Base-by-base conservation (phyloP, 139 green algal species). In the Closterium sp. region DNA sequence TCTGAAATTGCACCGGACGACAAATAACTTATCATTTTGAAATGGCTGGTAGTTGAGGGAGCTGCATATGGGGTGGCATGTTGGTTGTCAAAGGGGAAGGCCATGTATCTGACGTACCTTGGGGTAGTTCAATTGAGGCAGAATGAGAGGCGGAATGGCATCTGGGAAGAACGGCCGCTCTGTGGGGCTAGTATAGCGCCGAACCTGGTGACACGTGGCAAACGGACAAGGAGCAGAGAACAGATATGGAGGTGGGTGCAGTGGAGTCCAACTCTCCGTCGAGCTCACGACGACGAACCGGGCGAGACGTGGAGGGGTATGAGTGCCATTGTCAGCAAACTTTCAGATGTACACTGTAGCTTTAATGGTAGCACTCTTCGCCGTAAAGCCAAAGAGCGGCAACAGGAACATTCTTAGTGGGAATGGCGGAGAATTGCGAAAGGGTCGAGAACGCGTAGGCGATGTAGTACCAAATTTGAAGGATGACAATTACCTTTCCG, bases 101-200 rank as follows among this genome's bases (percentile, higher is more conserved):
- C 12, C 55, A 76, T 28, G 55, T 19, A 76, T 76, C 55, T 28
- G 55, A 76, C 55, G 30, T 33, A 92, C 96, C 38, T 96, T 91
- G 19, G 94, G 93, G 92, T 97, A 98, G 25, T 90, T 84, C 12
- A 98, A 93, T 5, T 95, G 95, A 0, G 95, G 94, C 25, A 98
- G 93, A 55, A 97, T 96, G 86, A 96, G 93, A 4, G 86, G 81
- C 8, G 95, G 94, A 36, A 97, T 81, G 21, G 90, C 92, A 35
- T 97, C 95, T 1, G 91, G 90, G 64, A 97, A 99, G 95, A 99
- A 99, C 3, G 98, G 94, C 87, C 98, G 97, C 93, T 99, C 98
- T 31, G 98, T 97, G 19, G 97, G 97, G 83, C 94, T 97, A 16
- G 98, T 99, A 95, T 98, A 99, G 0, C 97, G 92, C 55, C 98